Evolutionary conservation across 768 basidiomycete species (phyloP).

Genomic region (Mycena alexandri): DNA sequence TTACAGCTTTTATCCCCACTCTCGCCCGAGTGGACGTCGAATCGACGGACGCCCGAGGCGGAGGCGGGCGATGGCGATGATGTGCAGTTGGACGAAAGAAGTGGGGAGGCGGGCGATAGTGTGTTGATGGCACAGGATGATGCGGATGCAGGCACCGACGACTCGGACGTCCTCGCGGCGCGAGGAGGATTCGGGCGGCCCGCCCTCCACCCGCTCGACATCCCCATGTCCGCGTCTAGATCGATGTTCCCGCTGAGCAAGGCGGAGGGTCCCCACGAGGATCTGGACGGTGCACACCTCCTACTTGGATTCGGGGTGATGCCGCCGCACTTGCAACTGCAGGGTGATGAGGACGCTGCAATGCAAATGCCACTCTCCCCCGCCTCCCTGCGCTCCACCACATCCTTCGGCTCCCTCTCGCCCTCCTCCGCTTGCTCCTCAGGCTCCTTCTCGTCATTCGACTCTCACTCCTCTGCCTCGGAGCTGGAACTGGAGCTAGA

Average conservation of each 20-base stretch:
- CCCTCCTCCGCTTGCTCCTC: no score
- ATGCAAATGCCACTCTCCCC: conserved; percentile 16
- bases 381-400: neutral
- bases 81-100: neutral
- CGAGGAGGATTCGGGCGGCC: conserved; percentile 16
- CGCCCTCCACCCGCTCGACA: conserved; percentile 24
- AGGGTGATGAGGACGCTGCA: conserved; percentile 11
- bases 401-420: conserved; percentile 3
- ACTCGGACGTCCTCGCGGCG: neutral
- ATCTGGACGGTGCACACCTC: neutral
- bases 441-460: no score
- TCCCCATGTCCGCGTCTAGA: conserved; percentile 10
- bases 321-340: conserved; percentile 1
- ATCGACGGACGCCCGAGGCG: neutral
- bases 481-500: no score
- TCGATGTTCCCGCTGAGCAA: neutral
- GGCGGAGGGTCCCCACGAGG: neutral
- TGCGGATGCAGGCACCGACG: neutral
- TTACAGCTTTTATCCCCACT: conserved; percentile 34
- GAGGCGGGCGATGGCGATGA: conserved; percentile 10
- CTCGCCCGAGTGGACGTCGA: conserved; percentile 33
- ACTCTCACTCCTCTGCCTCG: no score
- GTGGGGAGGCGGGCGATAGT: conserved; percentile 15
- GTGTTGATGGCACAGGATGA: conserved; percentile 33
- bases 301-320: conserved; percentile 25